phyloP scores from a whole-genome alignment of 352 stramenopile species.

The Phytophthora agathidicida region DNA sequence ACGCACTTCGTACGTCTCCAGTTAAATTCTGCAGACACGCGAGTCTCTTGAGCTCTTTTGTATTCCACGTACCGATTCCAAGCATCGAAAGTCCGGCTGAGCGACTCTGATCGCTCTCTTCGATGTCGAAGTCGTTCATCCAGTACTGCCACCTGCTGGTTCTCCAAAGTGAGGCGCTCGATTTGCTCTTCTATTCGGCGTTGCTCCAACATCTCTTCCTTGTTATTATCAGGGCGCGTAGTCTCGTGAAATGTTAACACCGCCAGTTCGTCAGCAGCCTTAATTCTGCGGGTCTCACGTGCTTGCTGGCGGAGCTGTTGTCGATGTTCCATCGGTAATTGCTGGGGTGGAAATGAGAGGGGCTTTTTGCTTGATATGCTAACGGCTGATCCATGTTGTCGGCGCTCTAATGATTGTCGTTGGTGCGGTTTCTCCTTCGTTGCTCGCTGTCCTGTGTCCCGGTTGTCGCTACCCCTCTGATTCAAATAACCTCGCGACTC shows the following conservation, averaged over 20 bases:
- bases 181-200: conserved; percentile 42
- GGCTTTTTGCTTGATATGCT: neutral
- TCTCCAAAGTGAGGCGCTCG: conserved; percentile 38
- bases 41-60: conserved; percentile 16
- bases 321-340: conserved; percentile 45
- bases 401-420: neutral
- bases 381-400: neutral
- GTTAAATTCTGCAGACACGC: conserved; percentile 22
- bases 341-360: neutral
- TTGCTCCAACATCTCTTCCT: conserved; percentile 29
- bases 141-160: conserved; percentile 30
- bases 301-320: conserved; percentile 37
- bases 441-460: conserved; percentile 1
- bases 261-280: conserved; percentile 20
- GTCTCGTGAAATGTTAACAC: conserved; percentile 7
- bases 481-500: neutral
- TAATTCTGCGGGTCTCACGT: conserved; percentile 22
- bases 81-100: conserved; percentile 11
- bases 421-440: neutral
- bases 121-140: conserved; percentile 33
- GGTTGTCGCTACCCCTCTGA: conserved; percentile 8
- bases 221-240: conserved; percentile 25
- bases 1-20: conserved; percentile 28
- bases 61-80: conserved; percentile 19
- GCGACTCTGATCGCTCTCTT: conserved; percentile 24